Percentiles rank a stretch among this genome's conserved stretches.
These are phyloP conservation scores for Mortierella sp. DNA, from an alignment of 371 early-diverging fungal genomes.

Conservation along the genomic window DNA sequence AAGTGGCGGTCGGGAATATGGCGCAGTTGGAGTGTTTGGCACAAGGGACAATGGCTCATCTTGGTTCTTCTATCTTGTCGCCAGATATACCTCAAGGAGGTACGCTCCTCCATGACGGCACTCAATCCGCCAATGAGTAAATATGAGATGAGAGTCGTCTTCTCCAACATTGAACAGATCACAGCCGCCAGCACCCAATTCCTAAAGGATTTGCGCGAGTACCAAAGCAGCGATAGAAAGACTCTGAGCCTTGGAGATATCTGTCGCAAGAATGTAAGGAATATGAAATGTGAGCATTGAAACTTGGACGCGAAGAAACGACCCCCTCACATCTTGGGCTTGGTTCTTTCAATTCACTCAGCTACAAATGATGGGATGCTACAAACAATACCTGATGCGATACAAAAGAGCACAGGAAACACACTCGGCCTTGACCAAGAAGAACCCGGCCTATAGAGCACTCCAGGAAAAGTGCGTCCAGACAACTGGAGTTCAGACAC, in stretches of 20 bases:
- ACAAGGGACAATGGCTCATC: too few relatives aligned
- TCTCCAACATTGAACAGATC: conserved; percentile 43
- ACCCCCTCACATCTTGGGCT: too few relatives aligned
- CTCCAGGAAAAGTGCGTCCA: conserved; percentile 29
- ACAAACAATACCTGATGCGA: conserved; percentile 30
- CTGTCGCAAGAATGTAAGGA: conserved; percentile 35
- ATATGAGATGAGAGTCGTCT: conserved; percentile 39
- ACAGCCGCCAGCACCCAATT: conserved; percentile 25
- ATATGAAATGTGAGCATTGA: neutral
- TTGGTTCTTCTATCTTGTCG: too few relatives aligned
- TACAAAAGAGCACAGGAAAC: conserved; percentile 27
- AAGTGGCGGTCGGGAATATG: conserved; percentile 5
- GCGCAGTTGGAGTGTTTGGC: too few relatives aligned
- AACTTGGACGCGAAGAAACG: too few relatives aligned
- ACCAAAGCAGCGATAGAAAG: conserved; percentile 6
- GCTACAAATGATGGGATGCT: conserved; percentile 31
- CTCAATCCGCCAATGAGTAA: conserved; percentile 17
- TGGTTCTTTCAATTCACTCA: neutral
- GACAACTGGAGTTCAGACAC: conserved; percentile 10
- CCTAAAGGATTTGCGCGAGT: conserved; percentile 26
- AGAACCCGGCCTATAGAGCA: conserved; percentile 12
- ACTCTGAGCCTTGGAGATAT: conserved; percentile 30
- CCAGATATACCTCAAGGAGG: conserved; percentile 31
- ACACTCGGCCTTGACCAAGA: conserved; percentile 11
- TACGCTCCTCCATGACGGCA: conserved; percentile 6